A percentile compares a stretch with the other conserved stretches of the same genome.
phyloP scores from a whole-genome alignment of 2,329 filamentous ascomycete species.

The Epichloe sylvatica region DNA sequence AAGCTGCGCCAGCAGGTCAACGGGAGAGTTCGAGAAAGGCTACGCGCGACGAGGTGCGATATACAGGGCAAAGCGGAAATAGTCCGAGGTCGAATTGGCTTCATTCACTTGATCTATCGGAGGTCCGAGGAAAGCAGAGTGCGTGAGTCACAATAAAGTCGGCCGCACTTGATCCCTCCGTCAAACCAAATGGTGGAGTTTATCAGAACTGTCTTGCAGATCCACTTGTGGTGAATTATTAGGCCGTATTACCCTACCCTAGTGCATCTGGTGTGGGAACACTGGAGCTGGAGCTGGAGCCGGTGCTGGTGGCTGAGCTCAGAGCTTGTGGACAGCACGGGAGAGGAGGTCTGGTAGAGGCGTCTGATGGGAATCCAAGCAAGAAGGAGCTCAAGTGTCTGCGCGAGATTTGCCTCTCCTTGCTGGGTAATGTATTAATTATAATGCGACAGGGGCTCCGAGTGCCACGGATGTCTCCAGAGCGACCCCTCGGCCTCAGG shows the following conservation, averaged over 20 bases:
- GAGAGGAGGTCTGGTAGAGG: too few relatives aligned
- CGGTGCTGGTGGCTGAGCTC: too few relatives aligned
- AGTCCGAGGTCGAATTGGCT: slow-evolving; percentile 11
- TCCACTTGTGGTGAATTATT: neutral
- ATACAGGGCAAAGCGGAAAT: slow-evolving; percentile 5
- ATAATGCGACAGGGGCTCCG: too few relatives aligned
- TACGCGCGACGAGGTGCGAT: slow-evolving; percentile 4
- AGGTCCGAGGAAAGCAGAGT: slow-evolving; percentile 7
- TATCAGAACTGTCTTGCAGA: slow-evolving; percentile 5
- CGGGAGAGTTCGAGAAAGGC: slow-evolving; percentile 9
- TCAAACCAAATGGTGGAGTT: slow-evolving; percentile 10
- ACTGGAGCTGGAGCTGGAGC: too few relatives aligned
- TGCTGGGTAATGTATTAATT: too few relatives aligned
- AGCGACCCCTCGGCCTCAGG: too few relatives aligned
- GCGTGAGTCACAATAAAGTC: slow-evolving; percentile 17
- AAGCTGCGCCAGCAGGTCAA: slow-evolving; percentile 14
- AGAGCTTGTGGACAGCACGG: too few relatives aligned
- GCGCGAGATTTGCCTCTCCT: too few relatives aligned
- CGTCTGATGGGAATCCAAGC: too few relatives aligned
- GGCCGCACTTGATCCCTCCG: slow-evolving; percentile 10
- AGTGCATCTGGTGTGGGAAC: too few relatives aligned
- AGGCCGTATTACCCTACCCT: neutral
- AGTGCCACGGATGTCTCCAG: too few relatives aligned
- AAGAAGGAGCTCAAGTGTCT: too few relatives aligned
- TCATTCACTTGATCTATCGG: slow-evolving; percentile 14